phyloP scores from a whole-genome alignment of 768 basidiomycete species.

The Phylloporus sp. region DNA sequence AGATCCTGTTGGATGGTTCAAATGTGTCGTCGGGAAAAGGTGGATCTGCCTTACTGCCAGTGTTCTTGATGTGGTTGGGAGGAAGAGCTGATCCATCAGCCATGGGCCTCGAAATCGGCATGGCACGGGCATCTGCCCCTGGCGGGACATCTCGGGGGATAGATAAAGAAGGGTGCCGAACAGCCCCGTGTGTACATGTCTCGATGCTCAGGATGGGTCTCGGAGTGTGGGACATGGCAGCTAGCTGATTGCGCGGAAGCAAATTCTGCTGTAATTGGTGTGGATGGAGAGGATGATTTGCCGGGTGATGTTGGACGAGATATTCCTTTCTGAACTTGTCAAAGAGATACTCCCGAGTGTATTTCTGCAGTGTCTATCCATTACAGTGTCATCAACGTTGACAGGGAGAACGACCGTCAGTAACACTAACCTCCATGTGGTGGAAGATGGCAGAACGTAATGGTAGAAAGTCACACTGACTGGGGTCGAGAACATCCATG shows the following conservation, averaged over 20 bases:
- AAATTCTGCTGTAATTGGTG: constrained; percentile 42
- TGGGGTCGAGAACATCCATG: constrained; percentile 74
- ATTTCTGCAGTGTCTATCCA: constrained; percentile 75
- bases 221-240: constrained; percentile 35
- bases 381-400: constrained; percentile 18
- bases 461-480: constrained; percentile 76
- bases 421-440: constrained; percentile 73
- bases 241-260: constrained; percentile 32
- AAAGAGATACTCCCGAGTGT: constrained; percentile 79
- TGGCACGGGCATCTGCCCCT: constrained; percentile 42
- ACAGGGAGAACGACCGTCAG: constrained; percentile 12
- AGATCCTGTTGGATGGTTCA: constrained; percentile 40
- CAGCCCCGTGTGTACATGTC: constrained; percentile 44
- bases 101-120: constrained; percentile 38
- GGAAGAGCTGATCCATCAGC: constrained; percentile 32
- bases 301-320: constrained; percentile 48
- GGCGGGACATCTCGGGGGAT: constrained; percentile 46
- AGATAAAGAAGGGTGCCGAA: constrained; percentile 44
- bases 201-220: constrained; percentile 62
- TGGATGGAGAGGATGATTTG: constrained; percentile 39
- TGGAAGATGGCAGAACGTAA: constrained; percentile 80
- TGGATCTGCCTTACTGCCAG: constrained; percentile 35
- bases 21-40: constrained; percentile 9
- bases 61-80: constrained; percentile 29
- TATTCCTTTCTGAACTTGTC: constrained; percentile 69